Conservation (phyloP, 192 early-diverging fungal genomes). For the Backusella parvicylindrica region DNA sequence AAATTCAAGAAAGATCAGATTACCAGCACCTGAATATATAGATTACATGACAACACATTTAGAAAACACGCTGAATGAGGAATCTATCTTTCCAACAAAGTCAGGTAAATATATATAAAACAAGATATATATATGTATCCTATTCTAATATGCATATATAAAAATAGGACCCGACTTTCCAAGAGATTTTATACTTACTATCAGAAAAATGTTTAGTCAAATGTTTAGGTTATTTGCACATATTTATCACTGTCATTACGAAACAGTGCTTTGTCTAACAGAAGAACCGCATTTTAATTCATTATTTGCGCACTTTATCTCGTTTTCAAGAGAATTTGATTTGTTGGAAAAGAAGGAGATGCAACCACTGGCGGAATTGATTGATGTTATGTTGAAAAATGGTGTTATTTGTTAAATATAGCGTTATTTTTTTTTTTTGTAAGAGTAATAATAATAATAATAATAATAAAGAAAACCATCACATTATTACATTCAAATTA, state of each 20-base stretch:
- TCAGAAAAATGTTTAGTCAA: slow-evolving; percentile 79
- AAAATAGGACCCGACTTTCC: slow-evolving; percentile 79
- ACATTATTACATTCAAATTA: no score
- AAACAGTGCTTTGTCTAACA: slow-evolving; percentile 75
- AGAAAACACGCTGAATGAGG: slow-evolving; percentile 84
- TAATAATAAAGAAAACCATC: no score
- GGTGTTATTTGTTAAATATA: slow-evolving; percentile 23
- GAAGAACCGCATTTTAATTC: slow-evolving; percentile 94
- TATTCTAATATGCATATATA: background rate
- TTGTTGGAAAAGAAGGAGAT: slow-evolving; percentile 90
- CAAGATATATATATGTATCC: no score
- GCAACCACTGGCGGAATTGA: slow-evolving; percentile 75
- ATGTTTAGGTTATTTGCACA: slow-evolving; percentile 89
- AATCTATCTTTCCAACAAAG: slow-evolving; percentile 91
- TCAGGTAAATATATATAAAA: no score
- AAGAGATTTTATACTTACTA: slow-evolving; percentile 61
- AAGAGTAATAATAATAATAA: no score
- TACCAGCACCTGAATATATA: slow-evolving; percentile 93
- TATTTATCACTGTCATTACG: slow-evolving; percentile 90
- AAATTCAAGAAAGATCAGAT: slow-evolving; percentile 72
- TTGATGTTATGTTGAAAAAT: slow-evolving; percentile 43
- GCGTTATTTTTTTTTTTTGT: background rate
- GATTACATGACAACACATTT: slow-evolving; percentile 90
- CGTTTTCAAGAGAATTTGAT: slow-evolving; percentile 92
- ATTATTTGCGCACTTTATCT: slow-evolving; percentile 92